Conservation (phyloP, 2,329 filamentous ascomycete species). For the Ascochyta fabae region DNA sequence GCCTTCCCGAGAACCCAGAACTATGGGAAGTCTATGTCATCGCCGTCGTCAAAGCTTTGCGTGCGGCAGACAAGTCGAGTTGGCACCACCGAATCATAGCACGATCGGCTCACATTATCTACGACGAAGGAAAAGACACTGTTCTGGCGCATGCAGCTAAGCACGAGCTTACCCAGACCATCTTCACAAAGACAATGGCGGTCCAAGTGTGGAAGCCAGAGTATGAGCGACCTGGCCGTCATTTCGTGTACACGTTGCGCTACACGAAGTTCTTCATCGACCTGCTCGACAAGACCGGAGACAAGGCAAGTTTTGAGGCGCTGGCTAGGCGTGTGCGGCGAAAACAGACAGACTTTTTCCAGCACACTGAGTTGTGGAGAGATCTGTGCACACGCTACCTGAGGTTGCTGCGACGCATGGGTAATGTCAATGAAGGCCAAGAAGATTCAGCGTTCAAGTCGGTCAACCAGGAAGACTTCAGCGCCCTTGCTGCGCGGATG, state of each 20-base stretch:
- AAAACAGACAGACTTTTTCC: conserved; percentile 76
- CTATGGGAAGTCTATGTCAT: conserved; percentile 68
- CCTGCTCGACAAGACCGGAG: conserved; percentile 75
- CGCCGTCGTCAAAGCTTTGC: conserved; percentile 65
- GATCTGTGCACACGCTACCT: conserved; percentile 66
- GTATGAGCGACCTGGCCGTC: conserved; percentile 79
- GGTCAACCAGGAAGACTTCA: conserved; percentile 70
- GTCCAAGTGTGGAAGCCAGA: conserved; percentile 96
- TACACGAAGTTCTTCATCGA: conserved; percentile 84
- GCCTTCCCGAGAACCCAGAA: conserved; percentile 56
- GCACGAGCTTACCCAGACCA: conserved; percentile 78
- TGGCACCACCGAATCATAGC: conserved; percentile 94
- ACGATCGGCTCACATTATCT: conserved; percentile 70
- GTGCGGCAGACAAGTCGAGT: conserved; percentile 82
- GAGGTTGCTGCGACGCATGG: conserved; percentile 63
- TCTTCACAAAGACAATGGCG: conserved; percentile 94
- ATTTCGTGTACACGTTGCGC: conserved; percentile 89
- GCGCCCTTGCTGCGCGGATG: conserved; percentile 63
- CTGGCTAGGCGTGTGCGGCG: conserved; percentile 80
- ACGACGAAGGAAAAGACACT: conserved; percentile 61
- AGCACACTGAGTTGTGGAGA: conserved; percentile 68
- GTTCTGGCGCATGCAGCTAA: conserved; percentile 68
- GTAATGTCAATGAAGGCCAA: conserved; percentile 64
- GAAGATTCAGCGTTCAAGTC: conserved; percentile 71
- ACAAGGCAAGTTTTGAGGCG: conserved; percentile 77